These are phyloP conservation scores for Flaveria trinervia DNA, from an alignment of 129 eudicot species.

Conservation along the genomic window DNA sequence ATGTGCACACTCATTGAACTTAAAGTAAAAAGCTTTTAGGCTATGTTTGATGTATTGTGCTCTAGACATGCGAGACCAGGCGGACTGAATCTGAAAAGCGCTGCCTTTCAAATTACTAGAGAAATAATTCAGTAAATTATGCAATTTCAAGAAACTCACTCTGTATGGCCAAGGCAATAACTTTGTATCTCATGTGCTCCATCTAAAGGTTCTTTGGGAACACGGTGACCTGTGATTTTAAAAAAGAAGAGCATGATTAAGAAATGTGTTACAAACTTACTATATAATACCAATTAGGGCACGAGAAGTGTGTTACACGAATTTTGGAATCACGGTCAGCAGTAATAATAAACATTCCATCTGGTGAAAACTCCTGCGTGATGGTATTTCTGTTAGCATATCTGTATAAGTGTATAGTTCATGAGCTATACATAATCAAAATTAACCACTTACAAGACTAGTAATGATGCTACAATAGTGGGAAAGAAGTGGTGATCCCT, in stretches of 20 bases:
- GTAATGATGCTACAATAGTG: constrained; percentile 99
- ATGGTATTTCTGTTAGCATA: constrained; percentile 21
- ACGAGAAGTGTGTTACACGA: constrained; percentile 56
- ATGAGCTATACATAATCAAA: constrained; percentile 3
- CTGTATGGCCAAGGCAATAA: constrained; percentile 96
- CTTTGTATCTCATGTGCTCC: constrained; percentile 98
- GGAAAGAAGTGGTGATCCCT: constrained; percentile 71
- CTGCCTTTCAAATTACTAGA: background rate
- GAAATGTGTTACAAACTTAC: background rate
- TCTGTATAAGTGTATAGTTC: background rate
- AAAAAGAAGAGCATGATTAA: background rate
- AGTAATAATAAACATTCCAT: constrained; percentile 73
- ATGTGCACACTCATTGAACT: background rate
- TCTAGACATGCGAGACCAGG: constrained; percentile 9
- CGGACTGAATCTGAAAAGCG: background rate
- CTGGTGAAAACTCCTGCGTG: constrained; percentile 85
- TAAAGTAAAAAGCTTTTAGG: background rate
- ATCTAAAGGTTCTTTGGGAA: constrained; percentile 70
- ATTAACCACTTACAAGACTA: constrained; percentile 57
- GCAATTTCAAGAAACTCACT: constrained; percentile 49
- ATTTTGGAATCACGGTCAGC: constrained; percentile 98
- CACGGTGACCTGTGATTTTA: constrained; percentile 62
- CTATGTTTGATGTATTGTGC: constrained; percentile 1
- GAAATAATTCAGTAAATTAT: background rate
- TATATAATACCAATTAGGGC: constrained; percentile 7